Conservation (phyloP, 495 filamentous ascomycete species). For the Hypoxylon lienhwacheense region DNA sequence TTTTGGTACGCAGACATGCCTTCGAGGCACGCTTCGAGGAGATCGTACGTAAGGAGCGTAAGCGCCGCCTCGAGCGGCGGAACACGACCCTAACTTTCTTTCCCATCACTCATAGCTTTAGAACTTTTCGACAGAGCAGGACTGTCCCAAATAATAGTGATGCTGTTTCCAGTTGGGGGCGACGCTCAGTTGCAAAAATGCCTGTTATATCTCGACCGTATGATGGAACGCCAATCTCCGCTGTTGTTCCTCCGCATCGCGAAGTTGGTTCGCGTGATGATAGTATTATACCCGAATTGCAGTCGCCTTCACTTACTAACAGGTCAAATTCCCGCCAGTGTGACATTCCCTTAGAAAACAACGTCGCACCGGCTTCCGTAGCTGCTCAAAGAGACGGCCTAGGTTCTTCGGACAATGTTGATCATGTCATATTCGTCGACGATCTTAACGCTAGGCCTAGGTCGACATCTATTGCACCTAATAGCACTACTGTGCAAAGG, state of each 20-base stretch:
- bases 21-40: constrained; percentile 69
- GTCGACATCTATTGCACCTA: constrained; percentile 27
- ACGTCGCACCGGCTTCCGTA: background rate
- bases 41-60: constrained; percentile 56
- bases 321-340: background rate
- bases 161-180: background rate
- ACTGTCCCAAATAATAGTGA: constrained; percentile 6
- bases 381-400: background rate
- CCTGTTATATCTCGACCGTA: constrained; percentile 34
- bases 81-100: constrained; percentile 31
- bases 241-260: constrained; percentile 13
- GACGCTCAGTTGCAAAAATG: background rate
- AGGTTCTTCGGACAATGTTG: background rate
- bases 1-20: constrained; percentile 65
- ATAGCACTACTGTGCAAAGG: constrained; percentile 16
- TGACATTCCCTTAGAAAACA: background rate
- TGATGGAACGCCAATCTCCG: constrained; percentile 22
- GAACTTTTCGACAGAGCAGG: constrained; percentile 25
- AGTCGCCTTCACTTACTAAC: background rate
- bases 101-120: constrained; percentile 33
- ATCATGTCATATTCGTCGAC: constrained; percentile 35
- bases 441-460: constrained; percentile 6
- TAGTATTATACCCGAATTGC: background rate
- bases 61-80: constrained; percentile 33
- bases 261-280: background rate